Conservation (phyloP, 2,329 filamentous ascomycete species). For the Xylariaceae sp. region DNA sequence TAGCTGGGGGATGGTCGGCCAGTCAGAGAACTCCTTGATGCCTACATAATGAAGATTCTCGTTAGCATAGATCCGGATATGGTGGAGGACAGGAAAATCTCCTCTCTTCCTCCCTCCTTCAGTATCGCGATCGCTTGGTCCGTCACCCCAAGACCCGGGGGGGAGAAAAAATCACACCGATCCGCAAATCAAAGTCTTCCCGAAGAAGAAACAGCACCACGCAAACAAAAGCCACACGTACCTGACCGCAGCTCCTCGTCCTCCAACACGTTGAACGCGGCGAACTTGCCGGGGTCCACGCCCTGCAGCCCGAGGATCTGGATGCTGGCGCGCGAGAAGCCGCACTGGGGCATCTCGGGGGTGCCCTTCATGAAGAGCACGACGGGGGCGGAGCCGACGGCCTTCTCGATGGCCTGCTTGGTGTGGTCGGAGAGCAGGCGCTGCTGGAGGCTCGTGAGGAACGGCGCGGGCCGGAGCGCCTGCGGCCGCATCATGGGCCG, state of each 20-base stretch:
- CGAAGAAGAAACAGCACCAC: no score
- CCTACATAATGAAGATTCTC: slow-evolving; percentile 45
- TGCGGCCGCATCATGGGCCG: slow-evolving; percentile 27
- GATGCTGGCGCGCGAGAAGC: slow-evolving; percentile 91
- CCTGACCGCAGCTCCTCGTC: slow-evolving; percentile 80
- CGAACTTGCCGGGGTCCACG: slow-evolving; percentile 91
- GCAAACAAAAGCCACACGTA: slow-evolving; percentile 37
- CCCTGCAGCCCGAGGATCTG: slow-evolving; percentile 94
- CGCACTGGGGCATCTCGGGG: slow-evolving; percentile 91
- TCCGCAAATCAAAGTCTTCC: no score
- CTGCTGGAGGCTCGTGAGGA: slow-evolving; percentile 35
- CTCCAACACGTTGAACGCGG: slow-evolving; percentile 96
- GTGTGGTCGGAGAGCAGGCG: slow-evolving; percentile 79
- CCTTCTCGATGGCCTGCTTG: slow-evolving; percentile 80
- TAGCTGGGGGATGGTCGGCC: slow-evolving; percentile 96
- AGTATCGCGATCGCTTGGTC: no score
- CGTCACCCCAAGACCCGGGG: no score
- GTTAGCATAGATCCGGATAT: slow-evolving; percentile 3
- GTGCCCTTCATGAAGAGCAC: slow-evolving; percentile 99
- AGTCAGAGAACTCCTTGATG: slow-evolving; percentile 98
- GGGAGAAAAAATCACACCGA: no score
- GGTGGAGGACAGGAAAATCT: no score
- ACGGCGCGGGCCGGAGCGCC: slow-evolving; percentile 20
- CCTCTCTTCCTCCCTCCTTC: no score
- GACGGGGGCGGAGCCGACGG: slow-evolving; percentile 80